Percentiles rank a stretch among this genome's conserved stretches.
Conservation (phyloP, 306 rosid species). For the Vigna unguiculata region DNA sequence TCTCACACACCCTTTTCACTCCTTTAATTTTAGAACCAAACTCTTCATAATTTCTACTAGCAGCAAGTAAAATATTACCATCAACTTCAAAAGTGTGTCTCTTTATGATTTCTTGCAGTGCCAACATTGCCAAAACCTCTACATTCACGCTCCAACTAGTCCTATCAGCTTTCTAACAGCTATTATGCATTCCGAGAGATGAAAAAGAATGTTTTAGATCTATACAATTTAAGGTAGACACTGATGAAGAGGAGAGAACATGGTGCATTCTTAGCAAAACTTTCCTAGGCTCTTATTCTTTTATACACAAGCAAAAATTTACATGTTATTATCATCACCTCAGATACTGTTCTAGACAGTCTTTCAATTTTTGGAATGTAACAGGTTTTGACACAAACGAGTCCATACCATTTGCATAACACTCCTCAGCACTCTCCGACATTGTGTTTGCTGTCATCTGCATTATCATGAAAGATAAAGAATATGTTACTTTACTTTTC, state of each 20-base stretch:
- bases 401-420: conserved; percentile 91
- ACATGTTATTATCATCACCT: conserved; percentile 57
- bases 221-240: conserved; percentile 57
- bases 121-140: conserved; percentile 14
- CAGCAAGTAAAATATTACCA: conserved; percentile 20
- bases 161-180: conserved; percentile 15
- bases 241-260: conserved; percentile 46
- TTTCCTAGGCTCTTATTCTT: conserved; percentile 65
- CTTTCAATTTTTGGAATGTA: conserved; percentile 77
- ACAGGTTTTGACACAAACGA: conserved; percentile 94
- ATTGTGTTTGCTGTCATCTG: conserved; percentile 97
- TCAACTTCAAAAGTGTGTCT: conserved; percentile 27
- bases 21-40: conserved; percentile 17
- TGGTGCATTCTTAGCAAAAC: conserved; percentile 68
- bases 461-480: conserved; percentile 29
- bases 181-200: conserved; percentile 26
- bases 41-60: conserved; percentile 27
- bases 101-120: conserved; percentile 17
- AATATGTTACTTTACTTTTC: conserved; percentile 6
- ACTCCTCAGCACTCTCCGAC: conserved; percentile 93
- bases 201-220: conserved; percentile 45
- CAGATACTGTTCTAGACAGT: conserved; percentile 69
- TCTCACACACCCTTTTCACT: conserved; percentile 18
- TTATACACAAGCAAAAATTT: conserved; percentile 65
- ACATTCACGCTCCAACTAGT: conserved; percentile 41